Conservation (phyloP, 2,329 filamentous ascomycete species). For the Capronia epimyces region DNA sequence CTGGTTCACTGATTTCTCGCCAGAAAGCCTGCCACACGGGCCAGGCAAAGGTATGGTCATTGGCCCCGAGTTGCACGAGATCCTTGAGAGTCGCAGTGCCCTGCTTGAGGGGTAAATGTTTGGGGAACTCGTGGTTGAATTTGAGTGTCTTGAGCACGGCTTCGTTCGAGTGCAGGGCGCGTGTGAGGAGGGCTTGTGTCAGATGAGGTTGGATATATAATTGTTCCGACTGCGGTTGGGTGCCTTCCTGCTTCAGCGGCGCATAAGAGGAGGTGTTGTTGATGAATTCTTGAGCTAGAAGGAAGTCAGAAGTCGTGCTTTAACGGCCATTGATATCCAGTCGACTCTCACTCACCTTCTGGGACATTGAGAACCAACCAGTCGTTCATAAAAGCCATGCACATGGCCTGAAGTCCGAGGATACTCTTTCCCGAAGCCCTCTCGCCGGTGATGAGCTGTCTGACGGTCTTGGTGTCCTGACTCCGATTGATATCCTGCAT, state of each 20-base stretch:
- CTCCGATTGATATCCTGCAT: slow-evolving; percentile 52
- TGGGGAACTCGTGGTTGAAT: slow-evolving; percentile 51
- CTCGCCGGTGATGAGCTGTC: slow-evolving; percentile 67
- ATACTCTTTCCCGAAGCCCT: slow-evolving; percentile 81
- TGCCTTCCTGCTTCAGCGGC: slow-evolving; percentile 47
- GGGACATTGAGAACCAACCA: slow-evolving; percentile 89
- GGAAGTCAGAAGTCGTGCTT: neutral
- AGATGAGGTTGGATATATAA: slow-evolving; percentile 76
- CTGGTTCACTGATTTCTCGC: slow-evolving; percentile 63
- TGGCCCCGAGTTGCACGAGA: slow-evolving; percentile 62
- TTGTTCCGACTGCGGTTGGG: slow-evolving; percentile 32
- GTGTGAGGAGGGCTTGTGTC: slow-evolving; percentile 66
- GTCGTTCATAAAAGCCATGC: slow-evolving; percentile 71
- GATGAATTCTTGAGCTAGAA: slow-evolving; percentile 69
- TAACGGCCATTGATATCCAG: neutral
- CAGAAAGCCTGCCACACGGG: slow-evolving; percentile 74
- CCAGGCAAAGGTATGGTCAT: slow-evolving; percentile 73
- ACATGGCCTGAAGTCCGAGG: slow-evolving; percentile 74
- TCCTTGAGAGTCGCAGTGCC: slow-evolving; percentile 57
- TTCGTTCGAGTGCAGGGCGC: slow-evolving; percentile 67
- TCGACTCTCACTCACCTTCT: slow-evolving; percentile 61
- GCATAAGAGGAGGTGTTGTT: slow-evolving; percentile 77
- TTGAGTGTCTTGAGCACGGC: slow-evolving; percentile 53
- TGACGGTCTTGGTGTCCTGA: slow-evolving; percentile 36
- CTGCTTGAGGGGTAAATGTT: slow-evolving; percentile 52